phyloP scores from a whole-genome alignment of 768 basidiomycete species.

The Inosperma sp. region DNA sequence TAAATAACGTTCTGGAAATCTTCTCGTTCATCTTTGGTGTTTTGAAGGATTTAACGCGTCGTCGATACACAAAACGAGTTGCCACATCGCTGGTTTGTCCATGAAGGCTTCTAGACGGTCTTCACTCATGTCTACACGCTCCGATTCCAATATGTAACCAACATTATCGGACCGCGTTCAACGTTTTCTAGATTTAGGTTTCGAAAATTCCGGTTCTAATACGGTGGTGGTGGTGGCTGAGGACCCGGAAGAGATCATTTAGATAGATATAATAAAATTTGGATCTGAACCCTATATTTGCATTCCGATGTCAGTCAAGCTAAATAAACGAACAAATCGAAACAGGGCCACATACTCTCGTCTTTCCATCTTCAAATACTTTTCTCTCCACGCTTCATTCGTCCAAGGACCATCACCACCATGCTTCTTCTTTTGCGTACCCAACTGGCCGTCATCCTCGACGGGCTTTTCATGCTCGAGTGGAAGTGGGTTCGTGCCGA shows the following conservation, averaged over 20 bases:
- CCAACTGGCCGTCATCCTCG: conserved; percentile 26
- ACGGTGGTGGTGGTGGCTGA: background rate
- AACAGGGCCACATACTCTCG: conserved; percentile 47
- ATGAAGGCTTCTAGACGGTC: conserved; percentile 68
- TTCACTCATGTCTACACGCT: too few species aligned
- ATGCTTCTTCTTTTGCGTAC: conserved; percentile 16
- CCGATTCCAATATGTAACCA: too few species aligned
- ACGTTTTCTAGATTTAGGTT: conserved; percentile 30
- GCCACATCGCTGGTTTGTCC: conserved; percentile 79
- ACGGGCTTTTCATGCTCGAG: conserved; percentile 57
- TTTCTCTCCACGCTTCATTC: conserved; percentile 49
- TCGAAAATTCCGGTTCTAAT: conserved; percentile 17
- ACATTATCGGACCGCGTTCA: conserved; percentile 21
- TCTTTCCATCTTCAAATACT: conserved; percentile 64
- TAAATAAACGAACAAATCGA: background rate
- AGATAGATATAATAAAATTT: conserved; percentile 65
- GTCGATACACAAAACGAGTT: conserved; percentile 44
- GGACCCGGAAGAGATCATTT: conserved; percentile 58
- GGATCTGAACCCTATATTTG: conserved; percentile 73
- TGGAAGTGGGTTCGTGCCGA: conserved; percentile 17
- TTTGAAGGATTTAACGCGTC: background rate
- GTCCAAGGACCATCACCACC: conserved; percentile 35
- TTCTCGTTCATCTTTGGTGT: too few species aligned
- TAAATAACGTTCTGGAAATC: too few species aligned
- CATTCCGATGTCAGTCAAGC: background rate